A percentile compares a stretch with the other conserved stretches of the same genome.
These are phyloP conservation scores for Stromatinia cepivora DNA, from an alignment of 2,329 filamentous ascomycete species.

Conservation along the genomic window DNA sequence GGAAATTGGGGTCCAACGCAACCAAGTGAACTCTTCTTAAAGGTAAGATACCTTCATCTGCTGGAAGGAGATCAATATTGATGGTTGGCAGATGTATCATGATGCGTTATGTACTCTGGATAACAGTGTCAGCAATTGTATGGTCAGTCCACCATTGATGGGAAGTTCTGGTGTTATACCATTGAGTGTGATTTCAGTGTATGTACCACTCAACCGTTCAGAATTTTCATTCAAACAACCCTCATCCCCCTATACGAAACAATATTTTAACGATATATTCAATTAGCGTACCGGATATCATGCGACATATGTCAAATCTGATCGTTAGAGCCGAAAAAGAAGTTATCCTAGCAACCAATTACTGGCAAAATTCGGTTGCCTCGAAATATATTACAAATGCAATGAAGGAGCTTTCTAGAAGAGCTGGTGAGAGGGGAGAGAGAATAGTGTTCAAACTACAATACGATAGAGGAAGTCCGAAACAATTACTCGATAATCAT, in stretches of 20 bases:
- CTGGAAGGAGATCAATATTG: background rate
- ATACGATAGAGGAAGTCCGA: slow-evolving; percentile 68
- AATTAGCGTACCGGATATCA: slow-evolving; percentile 64
- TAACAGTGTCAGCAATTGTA: slow-evolving; percentile 42
- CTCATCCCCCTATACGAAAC: background rate
- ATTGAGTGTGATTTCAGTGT: slow-evolving; percentile 66
- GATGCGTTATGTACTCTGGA: slow-evolving; percentile 37
- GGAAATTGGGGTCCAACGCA: slow-evolving; percentile 65
- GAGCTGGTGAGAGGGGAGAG: slow-evolving; percentile 57
- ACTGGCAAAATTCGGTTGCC: slow-evolving; percentile 67
- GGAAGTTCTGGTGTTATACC: slow-evolving; percentile 65
- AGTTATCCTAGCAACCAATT: slow-evolving; percentile 73
- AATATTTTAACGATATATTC: slow-evolving; percentile 28
- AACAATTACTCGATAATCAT: slow-evolving; percentile 66
- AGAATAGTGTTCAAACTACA: slow-evolving; percentile 70
- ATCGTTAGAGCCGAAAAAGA: slow-evolving; percentile 73
- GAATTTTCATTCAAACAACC: background rate
- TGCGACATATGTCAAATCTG: slow-evolving; percentile 72
- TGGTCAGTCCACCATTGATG: slow-evolving; percentile 59
- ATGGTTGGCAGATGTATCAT: slow-evolving; percentile 35
- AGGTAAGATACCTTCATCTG: slow-evolving; percentile 43
- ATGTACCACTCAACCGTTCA: slow-evolving; percentile 25
- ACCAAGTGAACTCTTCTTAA: slow-evolving; percentile 68
- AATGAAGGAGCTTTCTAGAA: slow-evolving; percentile 65
- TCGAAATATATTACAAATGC: slow-evolving; percentile 67